phyloP scores from a whole-genome alignment of 2,329 filamentous ascomycete genomes.

The Furcasterigmium furcatum region DNA sequence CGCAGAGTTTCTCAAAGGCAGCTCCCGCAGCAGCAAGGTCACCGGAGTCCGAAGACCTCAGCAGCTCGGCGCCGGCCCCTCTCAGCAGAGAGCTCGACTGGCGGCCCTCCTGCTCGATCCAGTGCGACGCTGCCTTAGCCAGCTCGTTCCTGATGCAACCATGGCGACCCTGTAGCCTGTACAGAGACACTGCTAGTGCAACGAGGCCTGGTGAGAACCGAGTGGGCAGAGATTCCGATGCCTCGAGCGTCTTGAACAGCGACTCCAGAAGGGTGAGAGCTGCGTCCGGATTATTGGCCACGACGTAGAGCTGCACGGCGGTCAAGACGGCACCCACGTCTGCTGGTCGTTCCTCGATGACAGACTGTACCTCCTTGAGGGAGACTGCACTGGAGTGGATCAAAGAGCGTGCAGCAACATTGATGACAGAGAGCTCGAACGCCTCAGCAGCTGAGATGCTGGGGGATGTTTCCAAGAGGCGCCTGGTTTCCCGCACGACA shows the following conservation, averaged over 20 bases:
- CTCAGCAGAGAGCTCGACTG: slow-evolving; percentile 64
- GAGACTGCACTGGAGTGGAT: slow-evolving; percentile 55
- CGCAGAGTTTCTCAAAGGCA: slow-evolving; percentile 73
- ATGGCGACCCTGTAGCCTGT: slow-evolving; percentile 72
- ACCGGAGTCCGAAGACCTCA: slow-evolving; percentile 67
- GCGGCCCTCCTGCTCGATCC: slow-evolving; percentile 57
- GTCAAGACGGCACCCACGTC: slow-evolving; percentile 81
- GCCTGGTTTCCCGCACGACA: slow-evolving; percentile 46
- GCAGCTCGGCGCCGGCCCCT: slow-evolving; percentile 78
- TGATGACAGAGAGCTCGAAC: slow-evolving; percentile 43
- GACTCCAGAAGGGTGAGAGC: slow-evolving; percentile 74
- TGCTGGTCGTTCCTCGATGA: slow-evolving; percentile 70
- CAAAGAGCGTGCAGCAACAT: slow-evolving; percentile 62
- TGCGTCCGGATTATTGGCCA: slow-evolving; percentile 66
- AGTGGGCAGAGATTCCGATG: slow-evolving; percentile 58
- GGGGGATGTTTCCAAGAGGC: slow-evolving; percentile 27
- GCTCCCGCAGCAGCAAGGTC: slow-evolving; percentile 70
- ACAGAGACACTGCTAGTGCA: slow-evolving; percentile 75
- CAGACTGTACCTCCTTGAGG: slow-evolving; percentile 64
- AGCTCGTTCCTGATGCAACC: slow-evolving; percentile 70
- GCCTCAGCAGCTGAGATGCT: slow-evolving; percentile 24
- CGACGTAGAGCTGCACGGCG: slow-evolving; percentile 76
- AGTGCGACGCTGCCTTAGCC: slow-evolving; percentile 76
- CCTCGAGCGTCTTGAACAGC: slow-evolving; percentile 71
- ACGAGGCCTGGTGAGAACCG: slow-evolving; percentile 84